Conservation (phyloP, 495 filamentous ascomycete genomes). For the Penicillium soppii region DNA sequence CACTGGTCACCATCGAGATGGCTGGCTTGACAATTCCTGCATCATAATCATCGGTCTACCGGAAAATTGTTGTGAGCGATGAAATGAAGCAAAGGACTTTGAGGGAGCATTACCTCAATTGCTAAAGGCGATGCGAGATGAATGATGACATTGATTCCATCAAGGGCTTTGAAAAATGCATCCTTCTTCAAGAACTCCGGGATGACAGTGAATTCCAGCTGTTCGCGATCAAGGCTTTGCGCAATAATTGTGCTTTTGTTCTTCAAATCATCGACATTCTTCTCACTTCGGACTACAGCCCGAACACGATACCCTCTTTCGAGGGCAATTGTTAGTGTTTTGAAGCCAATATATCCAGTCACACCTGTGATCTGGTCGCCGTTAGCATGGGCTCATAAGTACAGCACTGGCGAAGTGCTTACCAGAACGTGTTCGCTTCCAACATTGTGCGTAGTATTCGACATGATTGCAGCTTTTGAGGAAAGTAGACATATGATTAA, state of each 20-base stretch:
- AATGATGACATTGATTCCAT: constrained; percentile 26
- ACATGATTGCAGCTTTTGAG: background rate
- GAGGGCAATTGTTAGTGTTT: constrained; percentile 25
- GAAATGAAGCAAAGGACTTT: background rate
- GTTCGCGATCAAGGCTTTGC: background rate
- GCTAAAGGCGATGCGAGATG: constrained; percentile 35
- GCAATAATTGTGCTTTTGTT: constrained; percentile 5
- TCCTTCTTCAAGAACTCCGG: constrained; percentile 25
- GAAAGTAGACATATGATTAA: no score
- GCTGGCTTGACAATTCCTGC: constrained; percentile 36
- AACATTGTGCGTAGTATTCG: background rate
- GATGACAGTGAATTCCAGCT: constrained; percentile 8
- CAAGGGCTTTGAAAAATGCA: constrained; percentile 22
- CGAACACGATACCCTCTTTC: constrained; percentile 25
- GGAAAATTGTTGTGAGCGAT: background rate
- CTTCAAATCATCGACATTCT: constrained; percentile 15
- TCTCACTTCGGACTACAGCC: constrained; percentile 23
- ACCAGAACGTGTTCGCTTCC: background rate
- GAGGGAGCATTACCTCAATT: background rate
- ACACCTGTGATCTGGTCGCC: constrained; percentile 25
- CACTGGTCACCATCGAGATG: constrained; percentile 33
- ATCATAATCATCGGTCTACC: constrained; percentile 15
- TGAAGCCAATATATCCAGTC: constrained; percentile 31
- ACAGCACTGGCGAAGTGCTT: background rate
- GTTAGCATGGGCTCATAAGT: no score